phyloP scores from a whole-genome alignment of 2,329 filamentous ascomycete species.

The Juglanconis juglandina region DNA sequence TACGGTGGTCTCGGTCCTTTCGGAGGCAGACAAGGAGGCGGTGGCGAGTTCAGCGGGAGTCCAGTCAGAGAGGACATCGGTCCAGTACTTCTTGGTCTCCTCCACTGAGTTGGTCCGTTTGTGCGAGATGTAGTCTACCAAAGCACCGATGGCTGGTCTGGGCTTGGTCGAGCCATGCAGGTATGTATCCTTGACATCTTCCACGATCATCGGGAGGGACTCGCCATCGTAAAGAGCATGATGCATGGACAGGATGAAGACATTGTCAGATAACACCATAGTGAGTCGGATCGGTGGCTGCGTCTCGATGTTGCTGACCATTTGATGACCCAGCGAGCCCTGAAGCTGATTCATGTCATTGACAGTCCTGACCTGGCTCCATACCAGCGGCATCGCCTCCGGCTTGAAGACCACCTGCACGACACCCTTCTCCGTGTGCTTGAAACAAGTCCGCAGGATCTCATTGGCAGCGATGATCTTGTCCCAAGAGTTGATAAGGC shows the following conservation, averaged over 20 bases:
- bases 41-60: slow-evolving; percentile 19
- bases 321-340: slow-evolving; percentile 21
- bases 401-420: slow-evolving; percentile 29
- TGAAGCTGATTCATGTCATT: slow-evolving; percentile 11
- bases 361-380: slow-evolving; percentile 21
- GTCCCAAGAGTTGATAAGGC: slow-evolving; percentile 26
- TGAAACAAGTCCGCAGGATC: slow-evolving; percentile 31
- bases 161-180: no score
- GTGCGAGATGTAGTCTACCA: no score
- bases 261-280: slow-evolving; percentile 17
- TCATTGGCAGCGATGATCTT: slow-evolving; percentile 23
- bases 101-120: slow-evolving; percentile 6
- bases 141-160: no score
- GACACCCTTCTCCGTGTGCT: slow-evolving; percentile 26
- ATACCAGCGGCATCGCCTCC: slow-evolving; percentile 18
- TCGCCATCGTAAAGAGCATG: slow-evolving; percentile 35
- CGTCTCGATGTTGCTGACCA: slow-evolving; percentile 25
- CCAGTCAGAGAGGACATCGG: slow-evolving; percentile 21
- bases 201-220: slow-evolving; percentile 30
- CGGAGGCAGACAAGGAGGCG: no score
- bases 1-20: background rate
- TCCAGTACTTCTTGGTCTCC: slow-evolving; percentile 28
- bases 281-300: slow-evolving; percentile 28
- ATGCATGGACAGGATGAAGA: slow-evolving; percentile 32
- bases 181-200: slow-evolving; percentile 30